Evolutionary conservation across 495 filamentous ascomycete genomes (phyloP).

Genomic region (Podospora tetraspora): DNA sequence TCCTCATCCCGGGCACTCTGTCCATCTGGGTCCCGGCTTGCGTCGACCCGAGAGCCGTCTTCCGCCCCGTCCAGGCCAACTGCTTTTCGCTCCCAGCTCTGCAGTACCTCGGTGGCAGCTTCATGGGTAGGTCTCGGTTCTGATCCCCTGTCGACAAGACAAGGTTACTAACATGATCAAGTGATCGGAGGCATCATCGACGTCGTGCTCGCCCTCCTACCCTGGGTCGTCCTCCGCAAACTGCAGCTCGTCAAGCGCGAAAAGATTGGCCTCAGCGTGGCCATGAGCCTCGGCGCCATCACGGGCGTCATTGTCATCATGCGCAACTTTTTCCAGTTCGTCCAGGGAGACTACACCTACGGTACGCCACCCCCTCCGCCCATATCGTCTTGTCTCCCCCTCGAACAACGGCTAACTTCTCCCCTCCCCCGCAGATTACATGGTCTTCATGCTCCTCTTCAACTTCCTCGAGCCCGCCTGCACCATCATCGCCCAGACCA

Average conservation of each 20-base stretch:
- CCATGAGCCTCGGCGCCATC: slow-evolving; percentile 32
- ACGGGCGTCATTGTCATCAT: slow-evolving; percentile 20
- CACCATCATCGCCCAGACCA: slow-evolving; percentile 10
- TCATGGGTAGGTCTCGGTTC: slow-evolving; percentile 13
- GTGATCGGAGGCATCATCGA: slow-evolving; percentile 28
- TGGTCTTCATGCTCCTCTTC: slow-evolving; percentile 11
- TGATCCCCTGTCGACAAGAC: background rate
- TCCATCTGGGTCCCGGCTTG: slow-evolving; percentile 22
- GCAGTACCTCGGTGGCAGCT: slow-evolving; percentile 16
- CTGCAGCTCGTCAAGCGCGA: slow-evolving; percentile 30
- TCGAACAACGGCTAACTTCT: background rate
- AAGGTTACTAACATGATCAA: slow-evolving; percentile 1
- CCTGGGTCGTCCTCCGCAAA: slow-evolving; percentile 32
- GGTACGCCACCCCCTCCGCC: background rate
- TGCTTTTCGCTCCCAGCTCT: slow-evolving; percentile 10
- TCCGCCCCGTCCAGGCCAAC: slow-evolving; percentile 8
- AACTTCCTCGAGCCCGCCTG: slow-evolving; percentile 7
- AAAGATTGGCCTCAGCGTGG: slow-evolving; percentile 29
- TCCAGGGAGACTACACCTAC: slow-evolving; percentile 9
- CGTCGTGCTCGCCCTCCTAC: slow-evolving; percentile 29
- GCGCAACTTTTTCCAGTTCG: slow-evolving; percentile 17
- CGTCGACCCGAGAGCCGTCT: slow-evolving; percentile 12
- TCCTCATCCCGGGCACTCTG: slow-evolving; percentile 17
- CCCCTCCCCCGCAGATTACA: background rate
- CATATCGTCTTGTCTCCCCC: background rate